Conservation (phyloP, 768 basidiomycete species). For the Coprinopsis cinerea region DNA sequence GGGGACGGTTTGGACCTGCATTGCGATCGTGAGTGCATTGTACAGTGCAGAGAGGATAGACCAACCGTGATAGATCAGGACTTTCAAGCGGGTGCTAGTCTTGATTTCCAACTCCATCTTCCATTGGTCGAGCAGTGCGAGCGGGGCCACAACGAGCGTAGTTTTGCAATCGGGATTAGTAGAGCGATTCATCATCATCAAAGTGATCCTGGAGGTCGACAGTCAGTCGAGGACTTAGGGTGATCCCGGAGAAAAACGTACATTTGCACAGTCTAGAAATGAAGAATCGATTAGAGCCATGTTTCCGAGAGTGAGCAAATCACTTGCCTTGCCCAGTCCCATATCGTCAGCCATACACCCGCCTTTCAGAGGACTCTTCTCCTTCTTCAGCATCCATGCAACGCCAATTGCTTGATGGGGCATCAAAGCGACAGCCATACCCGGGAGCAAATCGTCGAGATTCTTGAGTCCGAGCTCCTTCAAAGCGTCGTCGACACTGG, state of each 20-base stretch:
- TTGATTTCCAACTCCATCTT: conserved; percentile 53
- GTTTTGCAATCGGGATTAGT: conserved; percentile 47
- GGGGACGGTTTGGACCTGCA: conserved; percentile 2
- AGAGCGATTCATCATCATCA: conserved; percentile 49
- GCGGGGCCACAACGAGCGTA: conserved; percentile 62
- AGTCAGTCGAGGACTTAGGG: conserved; percentile 8
- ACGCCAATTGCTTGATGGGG: conserved; percentile 63
- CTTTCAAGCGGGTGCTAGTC: conserved; percentile 41
- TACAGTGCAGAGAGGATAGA: background rate
- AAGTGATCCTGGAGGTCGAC: conserved; percentile 42
- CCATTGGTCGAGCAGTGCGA: conserved; percentile 66
- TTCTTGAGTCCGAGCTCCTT: conserved; percentile 43
- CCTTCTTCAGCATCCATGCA: conserved; percentile 55
- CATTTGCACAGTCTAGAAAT: conserved; percentile 44
- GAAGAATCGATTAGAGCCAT: background rate
- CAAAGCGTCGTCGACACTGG: conserved; percentile 51
- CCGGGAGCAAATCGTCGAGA: conserved; percentile 44
- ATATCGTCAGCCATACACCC: conserved; percentile 49
- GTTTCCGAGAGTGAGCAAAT: background rate
- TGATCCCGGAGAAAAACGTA: conserved; percentile 14
- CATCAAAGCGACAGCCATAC: conserved; percentile 58
- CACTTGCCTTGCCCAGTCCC: conserved; percentile 54
- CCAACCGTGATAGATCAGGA: conserved; percentile 59
- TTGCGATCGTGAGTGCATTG: background rate
- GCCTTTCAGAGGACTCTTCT: conserved; percentile 35